phyloP scores from a whole-genome alignment of 768 basidiomycete species.

The Candolleomyces aberdarensis region DNA sequence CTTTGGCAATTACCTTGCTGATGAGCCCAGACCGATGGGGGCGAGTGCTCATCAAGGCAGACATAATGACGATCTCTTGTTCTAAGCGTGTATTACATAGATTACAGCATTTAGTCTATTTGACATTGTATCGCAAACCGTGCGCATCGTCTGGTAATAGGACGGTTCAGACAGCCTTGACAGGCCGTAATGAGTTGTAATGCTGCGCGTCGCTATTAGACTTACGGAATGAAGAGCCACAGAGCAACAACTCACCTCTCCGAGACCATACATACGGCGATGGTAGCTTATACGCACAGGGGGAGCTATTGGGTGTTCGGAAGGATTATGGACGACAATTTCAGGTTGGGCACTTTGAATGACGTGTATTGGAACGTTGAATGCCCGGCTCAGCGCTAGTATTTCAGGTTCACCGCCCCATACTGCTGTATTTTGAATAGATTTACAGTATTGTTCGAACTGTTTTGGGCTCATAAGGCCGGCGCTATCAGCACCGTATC shows the following conservation, averaged over 20 bases:
- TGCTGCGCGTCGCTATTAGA: conserved; percentile 48
- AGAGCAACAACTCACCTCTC: conserved; percentile 64
- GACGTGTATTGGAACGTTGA: conserved; percentile 84
- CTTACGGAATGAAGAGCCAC: background rate
- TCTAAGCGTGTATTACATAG: conserved; percentile 29
- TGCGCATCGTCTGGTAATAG: background rate
- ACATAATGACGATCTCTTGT: conserved; percentile 61
- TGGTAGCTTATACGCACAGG: conserved; percentile 86
- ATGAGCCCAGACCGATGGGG: conserved; percentile 66
- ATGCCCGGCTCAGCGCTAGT: conserved; percentile 79
- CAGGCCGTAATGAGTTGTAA: conserved; percentile 79
- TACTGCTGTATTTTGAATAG: conserved; percentile 76
- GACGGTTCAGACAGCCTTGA: background rate
- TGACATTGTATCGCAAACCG: background rate
- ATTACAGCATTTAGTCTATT: background rate
- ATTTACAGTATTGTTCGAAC: conserved; percentile 72
- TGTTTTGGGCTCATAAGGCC: conserved; percentile 69
- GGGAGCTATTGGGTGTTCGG: conserved; percentile 32
- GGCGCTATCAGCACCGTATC: conserved; percentile 53
- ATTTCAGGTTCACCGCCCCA: conserved; percentile 99
- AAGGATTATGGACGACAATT: conserved; percentile 79
- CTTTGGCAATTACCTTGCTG: conserved; percentile 70
- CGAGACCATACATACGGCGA: conserved; percentile 89
- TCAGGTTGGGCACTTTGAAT: conserved; percentile 80
- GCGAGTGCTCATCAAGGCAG: conserved; percentile 35